phyloP scores from a whole-genome alignment of 768 basidiomycete species.

The Amanita rimosa region DNA sequence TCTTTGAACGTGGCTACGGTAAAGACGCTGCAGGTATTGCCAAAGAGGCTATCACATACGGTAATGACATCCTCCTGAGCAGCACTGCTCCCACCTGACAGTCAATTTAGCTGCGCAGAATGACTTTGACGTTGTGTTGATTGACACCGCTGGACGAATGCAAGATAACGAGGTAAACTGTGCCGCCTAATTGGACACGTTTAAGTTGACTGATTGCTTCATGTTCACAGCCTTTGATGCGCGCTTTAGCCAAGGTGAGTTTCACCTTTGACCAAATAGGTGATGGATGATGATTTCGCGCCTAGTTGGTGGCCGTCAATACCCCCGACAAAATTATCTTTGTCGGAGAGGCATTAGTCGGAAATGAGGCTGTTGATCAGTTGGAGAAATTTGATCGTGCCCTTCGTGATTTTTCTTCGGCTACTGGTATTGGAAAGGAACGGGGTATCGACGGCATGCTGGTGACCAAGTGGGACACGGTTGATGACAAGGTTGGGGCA shows the following conservation, averaged over 20 bases:
- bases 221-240: constrained; percentile 73
- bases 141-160: constrained; percentile 98
- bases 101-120: constrained; percentile 27
- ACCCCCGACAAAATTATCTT: constrained; percentile 96
- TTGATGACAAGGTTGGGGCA: constrained; percentile 96
- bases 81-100: neutral
- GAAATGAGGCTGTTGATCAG: constrained; percentile 98
- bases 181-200: neutral
- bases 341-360: constrained; percentile 95
- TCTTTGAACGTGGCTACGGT: constrained; percentile 95
- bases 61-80: constrained; percentile 22
- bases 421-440: constrained; percentile 53
- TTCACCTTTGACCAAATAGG: neutral
- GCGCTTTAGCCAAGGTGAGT: constrained; percentile 86
- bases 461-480: constrained; percentile 98
- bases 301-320: constrained; percentile 82
- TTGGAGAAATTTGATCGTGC: constrained; percentile 94
- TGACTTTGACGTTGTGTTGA: constrained; percentile 91
- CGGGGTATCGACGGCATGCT: constrained; percentile 98
- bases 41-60: constrained; percentile 86
- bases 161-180: constrained; percentile 91
- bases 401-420: constrained; percentile 81
- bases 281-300: neutral
- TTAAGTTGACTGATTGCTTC: neutral
- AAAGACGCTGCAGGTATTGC: constrained; percentile 99